phyloP scores from a whole-genome alignment of 768 basidiomycete species.

The Xerocomellus amylosporus region DNA sequence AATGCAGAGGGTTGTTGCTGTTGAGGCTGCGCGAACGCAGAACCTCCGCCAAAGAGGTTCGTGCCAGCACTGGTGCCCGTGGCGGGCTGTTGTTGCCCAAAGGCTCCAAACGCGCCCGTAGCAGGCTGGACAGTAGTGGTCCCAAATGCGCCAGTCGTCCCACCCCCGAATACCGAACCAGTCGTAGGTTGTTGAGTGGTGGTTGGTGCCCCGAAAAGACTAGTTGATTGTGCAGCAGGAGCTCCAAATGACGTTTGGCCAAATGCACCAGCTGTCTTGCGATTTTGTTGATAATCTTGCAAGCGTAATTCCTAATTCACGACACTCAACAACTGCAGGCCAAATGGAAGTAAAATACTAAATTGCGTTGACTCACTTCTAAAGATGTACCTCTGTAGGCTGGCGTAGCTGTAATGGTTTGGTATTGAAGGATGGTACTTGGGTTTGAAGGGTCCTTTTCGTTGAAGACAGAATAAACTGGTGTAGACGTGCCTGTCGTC shows the following conservation, averaged over 20 bases:
- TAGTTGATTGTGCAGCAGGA: slow-evolving; percentile 25
- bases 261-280: slow-evolving; percentile 69
- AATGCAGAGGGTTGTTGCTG: slow-evolving; percentile 41
- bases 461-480: slow-evolving; percentile 52
- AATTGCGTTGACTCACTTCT: slow-evolving; percentile 46
- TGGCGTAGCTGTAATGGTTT: slow-evolving; percentile 79
- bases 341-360: slow-evolving; percentile 2
- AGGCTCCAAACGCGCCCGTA: slow-evolving; percentile 32
- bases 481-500: slow-evolving; percentile 67
- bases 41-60: slow-evolving; percentile 42
- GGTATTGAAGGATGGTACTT: slow-evolving; percentile 61
- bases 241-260: slow-evolving; percentile 40
- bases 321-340: background rate
- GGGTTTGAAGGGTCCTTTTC: slow-evolving; percentile 65
- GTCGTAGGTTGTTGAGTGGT: slow-evolving; percentile 29
- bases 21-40: slow-evolving; percentile 40
- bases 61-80: slow-evolving; percentile 31
- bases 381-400: slow-evolving; percentile 75
- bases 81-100: slow-evolving; percentile 37
- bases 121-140: slow-evolving; percentile 25
- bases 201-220: slow-evolving; percentile 27
- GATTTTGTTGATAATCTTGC: slow-evolving; percentile 73
- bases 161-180: slow-evolving; percentile 32
- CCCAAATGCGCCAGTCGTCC: slow-evolving; percentile 23
- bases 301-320: slow-evolving; percentile 60